Evolutionary conservation across 345 rosid species (phyloP).

Genomic region (Psidium guajava): DNA sequence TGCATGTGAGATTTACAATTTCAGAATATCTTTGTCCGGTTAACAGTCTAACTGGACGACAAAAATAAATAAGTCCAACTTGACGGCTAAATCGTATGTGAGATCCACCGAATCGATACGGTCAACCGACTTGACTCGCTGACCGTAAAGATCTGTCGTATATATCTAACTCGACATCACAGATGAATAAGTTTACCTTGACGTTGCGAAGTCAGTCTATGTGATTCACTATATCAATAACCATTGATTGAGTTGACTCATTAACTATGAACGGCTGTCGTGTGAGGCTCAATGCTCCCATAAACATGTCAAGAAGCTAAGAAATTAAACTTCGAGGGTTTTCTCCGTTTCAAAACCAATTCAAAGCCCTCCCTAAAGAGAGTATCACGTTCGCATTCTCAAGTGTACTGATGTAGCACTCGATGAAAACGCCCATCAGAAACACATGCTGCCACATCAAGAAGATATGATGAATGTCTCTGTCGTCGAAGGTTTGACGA

Average conservation of each 20-base stretch:
- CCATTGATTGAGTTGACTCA: background rate
- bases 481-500: background rate
- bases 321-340: background rate
- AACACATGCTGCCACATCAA: background rate
- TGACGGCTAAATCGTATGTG: background rate
- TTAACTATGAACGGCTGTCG: background rate
- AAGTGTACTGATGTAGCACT: background rate
- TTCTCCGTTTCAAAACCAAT: background rate
- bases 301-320: background rate
- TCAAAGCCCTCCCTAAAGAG: background rate
- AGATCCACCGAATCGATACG: background rate
- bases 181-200: background rate
- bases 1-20: background rate
- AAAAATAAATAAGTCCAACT: background rate
- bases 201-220: too few species aligned
- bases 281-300: background rate
- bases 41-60: accelerated
- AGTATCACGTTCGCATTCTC: background rate
- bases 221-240: background rate
- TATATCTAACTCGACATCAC: accelerated
- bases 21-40: background rate
- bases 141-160: background rate
- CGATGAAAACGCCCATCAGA: background rate
- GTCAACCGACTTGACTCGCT: background rate
- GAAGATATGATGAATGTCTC: background rate